Evolutionary conservation across 192 early-diverging fungal genomes (phyloP).

Genomic region (Coemansia sp.): DNA sequence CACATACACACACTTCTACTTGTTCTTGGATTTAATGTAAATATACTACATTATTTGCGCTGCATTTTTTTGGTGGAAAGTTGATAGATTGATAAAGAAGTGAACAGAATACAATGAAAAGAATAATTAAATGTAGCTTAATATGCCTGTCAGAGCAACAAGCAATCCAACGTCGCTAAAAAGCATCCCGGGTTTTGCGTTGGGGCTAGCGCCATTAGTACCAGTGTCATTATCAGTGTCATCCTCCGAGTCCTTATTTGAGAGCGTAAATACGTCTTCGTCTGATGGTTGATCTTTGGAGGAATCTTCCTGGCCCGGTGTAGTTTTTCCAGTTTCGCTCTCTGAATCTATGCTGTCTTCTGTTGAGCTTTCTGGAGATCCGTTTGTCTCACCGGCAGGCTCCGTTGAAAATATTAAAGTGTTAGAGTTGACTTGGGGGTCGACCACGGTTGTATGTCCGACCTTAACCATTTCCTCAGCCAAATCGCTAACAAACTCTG

Average conservation of each 20-base stretch:
- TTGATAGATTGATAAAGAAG: not conserved
- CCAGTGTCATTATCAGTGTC: not conserved
- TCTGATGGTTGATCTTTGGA: not conserved
- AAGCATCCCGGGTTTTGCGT: not conserved
- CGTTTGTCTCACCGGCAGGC: not conserved
- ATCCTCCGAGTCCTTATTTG: not conserved
- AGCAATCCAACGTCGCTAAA: not conserved
- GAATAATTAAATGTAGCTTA: not conserved
- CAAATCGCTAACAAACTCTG: slow-evolving; percentile 29
- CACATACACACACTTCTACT: not conserved
- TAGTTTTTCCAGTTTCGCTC: not conserved
- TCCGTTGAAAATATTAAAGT: not conserved
- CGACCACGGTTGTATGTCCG: slow-evolving; percentile 30
- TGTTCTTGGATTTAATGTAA: not conserved
- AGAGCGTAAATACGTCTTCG: not conserved
- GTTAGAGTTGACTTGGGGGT: slow-evolving; percentile 1
- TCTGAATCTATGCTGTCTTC: not conserved
- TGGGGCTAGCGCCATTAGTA: not conserved
- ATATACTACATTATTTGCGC: not conserved
- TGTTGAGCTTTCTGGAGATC: not conserved
- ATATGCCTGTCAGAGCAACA: not conserved
- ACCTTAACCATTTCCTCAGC: slow-evolving; percentile 30
- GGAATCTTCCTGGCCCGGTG: not conserved
- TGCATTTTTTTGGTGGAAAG: not conserved
- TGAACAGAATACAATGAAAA: not conserved